These are phyloP conservation scores for Exophiala mesophila DNA, from an alignment of 2,329 filamentous ascomycete species.

Conservation along the genomic window DNA sequence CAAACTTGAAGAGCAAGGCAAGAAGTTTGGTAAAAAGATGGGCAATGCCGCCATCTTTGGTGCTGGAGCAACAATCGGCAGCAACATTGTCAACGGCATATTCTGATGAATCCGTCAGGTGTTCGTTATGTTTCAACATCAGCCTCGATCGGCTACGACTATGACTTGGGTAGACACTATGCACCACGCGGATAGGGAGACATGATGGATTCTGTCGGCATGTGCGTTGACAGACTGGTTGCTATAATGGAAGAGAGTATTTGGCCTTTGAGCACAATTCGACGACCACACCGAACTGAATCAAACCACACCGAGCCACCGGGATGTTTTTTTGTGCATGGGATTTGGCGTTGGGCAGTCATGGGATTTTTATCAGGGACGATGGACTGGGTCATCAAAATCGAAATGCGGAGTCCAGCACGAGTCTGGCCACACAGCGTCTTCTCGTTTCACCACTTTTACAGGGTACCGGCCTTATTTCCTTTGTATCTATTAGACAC, in stretches of 20 bases:
- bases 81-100: slow-evolving; percentile 85
- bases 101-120: slow-evolving; percentile 53
- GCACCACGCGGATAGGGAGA: slow-evolving; percentile 8
- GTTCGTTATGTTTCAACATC: slow-evolving; percentile 15
- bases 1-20: slow-evolving; percentile 71
- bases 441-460: not conserved
- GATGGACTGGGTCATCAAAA: not conserved
- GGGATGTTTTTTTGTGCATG: slow-evolving; percentile 9
- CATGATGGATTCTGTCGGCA: not conserved
- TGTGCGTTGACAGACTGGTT: not conserved
- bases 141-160: slow-evolving; percentile 20
- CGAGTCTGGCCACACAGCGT: not conserved
- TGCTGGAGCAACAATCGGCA: slow-evolving; percentile 84
- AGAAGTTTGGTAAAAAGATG: slow-evolving; percentile 95
- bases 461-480: not conserved
- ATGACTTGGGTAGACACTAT: slow-evolving; percentile 19
- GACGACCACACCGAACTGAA: slow-evolving; percentile 9
- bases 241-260: slow-evolving; percentile 4
- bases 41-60: slow-evolving; percentile 64
- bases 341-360: slow-evolving; percentile 17
- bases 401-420: not conserved
- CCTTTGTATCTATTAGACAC: not conserved
- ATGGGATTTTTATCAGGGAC: slow-evolving; percentile 1
- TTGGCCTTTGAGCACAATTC: slow-evolving; percentile 9
- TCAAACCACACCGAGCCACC: too few relatives aligned